A percentile compares a stretch with the other conserved stretches of the same genome.
phyloP scores from a whole-genome alignment of 1,284 basidiomycete genomes.

The Sanghuangporus baumii region DNA sequence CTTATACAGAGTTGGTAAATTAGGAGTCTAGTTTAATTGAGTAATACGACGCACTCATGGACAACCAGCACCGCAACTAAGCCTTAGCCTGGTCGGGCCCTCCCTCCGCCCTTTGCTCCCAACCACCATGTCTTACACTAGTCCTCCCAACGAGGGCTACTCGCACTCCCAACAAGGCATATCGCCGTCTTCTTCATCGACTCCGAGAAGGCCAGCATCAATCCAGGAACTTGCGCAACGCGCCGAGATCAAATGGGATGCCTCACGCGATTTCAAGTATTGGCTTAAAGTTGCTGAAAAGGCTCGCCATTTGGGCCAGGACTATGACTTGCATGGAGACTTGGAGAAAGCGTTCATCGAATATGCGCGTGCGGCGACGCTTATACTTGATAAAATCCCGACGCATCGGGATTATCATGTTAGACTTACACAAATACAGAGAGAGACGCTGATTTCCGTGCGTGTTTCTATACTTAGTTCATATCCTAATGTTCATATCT shows the following conservation, averaged over 20 bases:
- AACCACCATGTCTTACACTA: not conserved
- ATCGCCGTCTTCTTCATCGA: not conserved
- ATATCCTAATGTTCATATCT: slow-evolving; percentile 4
- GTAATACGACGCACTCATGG: not conserved
- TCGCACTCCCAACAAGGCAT: not conserved
- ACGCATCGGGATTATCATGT: slow-evolving; percentile 33
- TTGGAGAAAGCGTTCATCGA: slow-evolving; percentile 31
- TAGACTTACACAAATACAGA: slow-evolving; percentile 30
- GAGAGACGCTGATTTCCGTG: slow-evolving; percentile 34
- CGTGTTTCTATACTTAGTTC: slow-evolving; percentile 19
- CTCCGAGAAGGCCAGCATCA: slow-evolving; percentile 22
- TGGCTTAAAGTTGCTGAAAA: slow-evolving; percentile 33
- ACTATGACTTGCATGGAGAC: slow-evolving; percentile 23
- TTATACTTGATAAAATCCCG: slow-evolving; percentile 39
- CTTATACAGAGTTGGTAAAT: not conserved
- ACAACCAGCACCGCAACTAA: not conserved
- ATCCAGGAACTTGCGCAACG: slow-evolving; percentile 34
- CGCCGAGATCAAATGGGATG: slow-evolving; percentile 29
- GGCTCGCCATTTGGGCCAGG: slow-evolving; percentile 13
- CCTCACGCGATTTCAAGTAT: slow-evolving; percentile 31
- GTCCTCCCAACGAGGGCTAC: not conserved
- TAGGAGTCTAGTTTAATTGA: not conserved
- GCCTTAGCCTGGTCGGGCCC: not conserved
- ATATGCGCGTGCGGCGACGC: slow-evolving; percentile 35
- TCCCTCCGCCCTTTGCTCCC: not conserved